phyloP scores from a whole-genome alignment of 176 grass and related monocot species.

The Tillandsia fasciculata region DNA sequence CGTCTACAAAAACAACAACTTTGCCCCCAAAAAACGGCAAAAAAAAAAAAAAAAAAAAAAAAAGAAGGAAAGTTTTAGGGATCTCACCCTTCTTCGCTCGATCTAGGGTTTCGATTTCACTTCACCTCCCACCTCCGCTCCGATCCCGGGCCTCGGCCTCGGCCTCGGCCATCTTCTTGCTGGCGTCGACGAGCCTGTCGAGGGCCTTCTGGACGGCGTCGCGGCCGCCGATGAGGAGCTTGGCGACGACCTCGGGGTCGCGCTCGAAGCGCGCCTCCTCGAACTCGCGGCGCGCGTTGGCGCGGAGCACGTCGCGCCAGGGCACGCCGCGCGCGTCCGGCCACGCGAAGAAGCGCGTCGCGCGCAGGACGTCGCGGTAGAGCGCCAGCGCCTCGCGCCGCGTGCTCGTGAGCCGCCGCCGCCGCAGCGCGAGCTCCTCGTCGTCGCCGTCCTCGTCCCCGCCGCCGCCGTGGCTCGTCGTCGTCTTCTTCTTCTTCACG shows the following conservation, averaged over 20 bases:
- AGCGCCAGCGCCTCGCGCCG: conserved; percentile 61
- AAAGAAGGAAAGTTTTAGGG: neutral
- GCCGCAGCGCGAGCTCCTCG: conserved; percentile 27
- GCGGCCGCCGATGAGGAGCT: conserved; percentile 65
- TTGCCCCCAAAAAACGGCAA: too few species aligned
- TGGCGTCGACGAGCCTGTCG: conserved; percentile 56
- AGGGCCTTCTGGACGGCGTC: conserved; percentile 69
- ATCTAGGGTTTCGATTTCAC: conserved; percentile 4
- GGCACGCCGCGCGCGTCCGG: conserved; percentile 60
- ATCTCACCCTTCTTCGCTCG: neutral
- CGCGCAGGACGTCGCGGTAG: conserved; percentile 69
- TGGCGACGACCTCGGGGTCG: conserved; percentile 69
- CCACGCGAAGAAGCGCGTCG: conserved; percentile 60
- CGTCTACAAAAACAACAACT: too few species aligned
- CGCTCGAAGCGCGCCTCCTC: conserved; percentile 50
- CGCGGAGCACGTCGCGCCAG: conserved; percentile 67
- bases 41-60: neutral
- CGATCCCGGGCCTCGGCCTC: conserved; percentile 18
- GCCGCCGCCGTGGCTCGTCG: too few species aligned
- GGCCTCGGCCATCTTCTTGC: conserved; percentile 24
- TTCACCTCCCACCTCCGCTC: conserved; percentile 24
- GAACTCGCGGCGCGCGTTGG: conserved; percentile 74
- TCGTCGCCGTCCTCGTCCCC: conserved; percentile 32
- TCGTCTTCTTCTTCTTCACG: conserved; percentile 38
- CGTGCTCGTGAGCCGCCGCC: conserved; percentile 51